A percentile compares a stretch with the other conserved stretches of the same genome.
Evolutionary conservation across 2,329 filamentous ascomycete genomes (phyloP).

Genomic region (Aureobasidium sp.): DNA sequence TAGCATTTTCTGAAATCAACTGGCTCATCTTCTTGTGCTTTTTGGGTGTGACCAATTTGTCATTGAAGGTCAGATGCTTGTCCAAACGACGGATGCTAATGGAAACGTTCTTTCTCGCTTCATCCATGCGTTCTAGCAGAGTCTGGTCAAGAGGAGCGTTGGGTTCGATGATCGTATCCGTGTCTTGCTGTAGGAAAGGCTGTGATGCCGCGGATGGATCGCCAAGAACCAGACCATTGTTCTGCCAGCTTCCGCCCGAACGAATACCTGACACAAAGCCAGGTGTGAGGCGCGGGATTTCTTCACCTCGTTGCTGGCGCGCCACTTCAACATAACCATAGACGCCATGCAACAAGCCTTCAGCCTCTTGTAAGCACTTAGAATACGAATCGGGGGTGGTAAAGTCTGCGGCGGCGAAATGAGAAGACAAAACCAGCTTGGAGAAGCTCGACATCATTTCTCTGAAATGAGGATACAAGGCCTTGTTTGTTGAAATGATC

Average conservation of each 20-base stretch:
- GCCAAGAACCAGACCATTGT: slow-evolving; percentile 53
- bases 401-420: slow-evolving; percentile 94
- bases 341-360: slow-evolving; percentile 86
- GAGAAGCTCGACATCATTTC: slow-evolving; percentile 99
- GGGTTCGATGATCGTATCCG: slow-evolving; percentile 63
- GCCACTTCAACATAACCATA: slow-evolving; percentile 96
- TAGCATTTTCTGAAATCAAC: slow-evolving; percentile 67
- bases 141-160: slow-evolving; percentile 64
- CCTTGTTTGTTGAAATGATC: slow-evolving; percentile 98
- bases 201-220: slow-evolving; percentile 53
- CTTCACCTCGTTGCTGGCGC: slow-evolving; percentile 82
- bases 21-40: slow-evolving; percentile 75
- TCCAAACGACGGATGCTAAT: slow-evolving; percentile 80
- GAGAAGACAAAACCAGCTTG: slow-evolving; percentile 95
- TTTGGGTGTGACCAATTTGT: slow-evolving; percentile 72
- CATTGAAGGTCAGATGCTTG: slow-evolving; percentile 65
- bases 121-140: slow-evolving; percentile 73
- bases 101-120: slow-evolving; percentile 76
- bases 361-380: slow-evolving; percentile 95
- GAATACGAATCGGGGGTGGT: slow-evolving; percentile 87
- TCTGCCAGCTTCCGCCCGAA: slow-evolving; percentile 79
- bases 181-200: slow-evolving; percentile 78
- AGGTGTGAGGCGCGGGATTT: slow-evolving; percentile 84
- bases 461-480: slow-evolving; percentile 89
- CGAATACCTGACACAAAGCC: slow-evolving; percentile 85